Evolutionary conservation across 2,329 filamentous ascomycete genomes (phyloP).

Genomic region (Cladosporium sp.): DNA sequence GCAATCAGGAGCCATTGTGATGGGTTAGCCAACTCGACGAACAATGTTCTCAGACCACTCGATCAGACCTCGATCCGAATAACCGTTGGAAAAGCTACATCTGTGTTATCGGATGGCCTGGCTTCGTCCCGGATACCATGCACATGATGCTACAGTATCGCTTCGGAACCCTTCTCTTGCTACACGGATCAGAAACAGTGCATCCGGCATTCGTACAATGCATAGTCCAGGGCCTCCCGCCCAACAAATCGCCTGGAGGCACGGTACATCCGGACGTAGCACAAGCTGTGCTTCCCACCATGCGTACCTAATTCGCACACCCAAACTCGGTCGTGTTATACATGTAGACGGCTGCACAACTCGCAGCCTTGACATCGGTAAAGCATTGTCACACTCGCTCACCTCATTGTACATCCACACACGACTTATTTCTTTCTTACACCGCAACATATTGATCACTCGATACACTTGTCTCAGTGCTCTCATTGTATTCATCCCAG

Average conservation of each 20-base stretch:
- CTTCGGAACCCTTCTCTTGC: not conserved
- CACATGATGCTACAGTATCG: not conserved
- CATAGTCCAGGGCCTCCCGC: not conserved
- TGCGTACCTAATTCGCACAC: not conserved
- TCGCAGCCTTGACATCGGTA: not conserved
- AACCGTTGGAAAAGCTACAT: not conserved
- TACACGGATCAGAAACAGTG: not conserved
- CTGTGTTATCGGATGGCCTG: not conserved
- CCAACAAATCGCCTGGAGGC: not conserved
- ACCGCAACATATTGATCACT: not conserved
- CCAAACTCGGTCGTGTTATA: not conserved
- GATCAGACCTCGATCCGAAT: not conserved
- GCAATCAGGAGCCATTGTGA: not conserved
- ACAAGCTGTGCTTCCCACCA: conserved; percentile 2
- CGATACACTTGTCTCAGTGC: too few species aligned
- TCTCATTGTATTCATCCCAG: not conserved
- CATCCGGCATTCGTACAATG: not conserved
- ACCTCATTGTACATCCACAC: not conserved
- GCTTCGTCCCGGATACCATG: not conserved
- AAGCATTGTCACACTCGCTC: not conserved
- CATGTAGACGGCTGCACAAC: not conserved
- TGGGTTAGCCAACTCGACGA: not conserved
- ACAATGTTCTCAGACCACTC: not conserved
- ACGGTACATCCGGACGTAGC: not conserved
- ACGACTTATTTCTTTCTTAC: not conserved